Evolutionary conservation across 331 rosid species (phyloP).

Genomic region (Quercus lobata): DNA sequence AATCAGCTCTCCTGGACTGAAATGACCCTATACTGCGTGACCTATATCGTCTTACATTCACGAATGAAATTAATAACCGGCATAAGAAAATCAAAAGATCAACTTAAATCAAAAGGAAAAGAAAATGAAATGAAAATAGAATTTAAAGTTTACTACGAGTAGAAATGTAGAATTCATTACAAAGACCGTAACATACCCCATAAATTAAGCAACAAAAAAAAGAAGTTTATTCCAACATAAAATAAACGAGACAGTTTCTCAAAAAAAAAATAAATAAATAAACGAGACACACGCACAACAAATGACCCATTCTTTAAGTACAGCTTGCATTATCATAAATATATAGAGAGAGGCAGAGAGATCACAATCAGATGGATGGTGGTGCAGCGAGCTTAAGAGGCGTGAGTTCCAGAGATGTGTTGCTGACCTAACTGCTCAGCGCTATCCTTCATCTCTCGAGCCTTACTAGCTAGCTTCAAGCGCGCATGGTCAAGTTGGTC

Average conservation of each 20-base stretch:
- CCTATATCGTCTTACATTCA: too few relatives aligned
- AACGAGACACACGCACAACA: not conserved
- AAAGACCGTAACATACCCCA: not conserved
- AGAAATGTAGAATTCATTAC: not conserved
- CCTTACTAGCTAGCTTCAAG: slow-evolving; percentile 42
- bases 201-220: not conserved
- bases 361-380: not conserved
- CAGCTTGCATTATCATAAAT: not conserved
- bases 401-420: slow-evolving; percentile 20
- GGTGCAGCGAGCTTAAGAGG: slow-evolving; percentile 20
- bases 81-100: too few relatives aligned
- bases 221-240: not conserved
- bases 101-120: not conserved
- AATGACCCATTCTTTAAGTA: not conserved
- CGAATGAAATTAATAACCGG: too few relatives aligned
- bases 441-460: slow-evolving; percentile 56
- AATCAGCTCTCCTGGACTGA: too few relatives aligned
- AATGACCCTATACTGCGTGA: too few relatives aligned
- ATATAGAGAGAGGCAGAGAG: not conserved
- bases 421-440: slow-evolving; percentile 46
- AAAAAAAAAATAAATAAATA: too few relatives aligned
- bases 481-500: slow-evolving; percentile 47
- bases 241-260: not conserved
- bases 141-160: not conserved
- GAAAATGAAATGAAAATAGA: not conserved